These are phyloP conservation scores for Capsella bursapastoris DNA, from an alignment of 345 rosid genomes.

Conservation along the genomic window DNA sequence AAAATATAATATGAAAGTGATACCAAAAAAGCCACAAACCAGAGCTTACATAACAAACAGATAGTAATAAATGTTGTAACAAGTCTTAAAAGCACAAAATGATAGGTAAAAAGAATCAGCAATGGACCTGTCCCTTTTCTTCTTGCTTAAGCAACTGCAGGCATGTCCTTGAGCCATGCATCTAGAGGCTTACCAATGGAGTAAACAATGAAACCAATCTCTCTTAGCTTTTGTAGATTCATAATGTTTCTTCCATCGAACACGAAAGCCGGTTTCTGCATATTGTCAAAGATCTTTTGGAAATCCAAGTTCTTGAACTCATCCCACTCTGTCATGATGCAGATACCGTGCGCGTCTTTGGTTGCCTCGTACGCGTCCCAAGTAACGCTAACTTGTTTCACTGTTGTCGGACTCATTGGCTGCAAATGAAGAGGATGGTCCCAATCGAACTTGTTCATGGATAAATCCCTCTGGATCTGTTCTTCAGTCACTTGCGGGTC, in stretches of 20 bases:
- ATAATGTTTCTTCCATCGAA: conserved; percentile 78
- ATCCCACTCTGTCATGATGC: conserved; percentile 88
- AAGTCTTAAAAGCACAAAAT: conserved; percentile 11
- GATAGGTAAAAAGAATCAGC: conserved; percentile 14
- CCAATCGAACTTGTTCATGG: conserved; percentile 79
- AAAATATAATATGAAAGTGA: not conserved
- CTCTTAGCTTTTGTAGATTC: conserved; percentile 58
- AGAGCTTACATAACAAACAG: conserved; percentile 13
- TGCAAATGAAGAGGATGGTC: conserved; percentile 85
- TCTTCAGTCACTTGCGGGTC: conserved; percentile 81
- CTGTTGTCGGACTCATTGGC: conserved; percentile 59
- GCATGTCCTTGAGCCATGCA: conserved; percentile 44
- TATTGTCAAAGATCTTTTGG: conserved; percentile 65
- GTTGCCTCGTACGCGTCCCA: conserved; percentile 78
- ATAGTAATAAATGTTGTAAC: conserved; percentile 10
- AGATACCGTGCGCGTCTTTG: conserved; percentile 73
- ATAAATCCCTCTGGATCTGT: conserved; percentile 71
- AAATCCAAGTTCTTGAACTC: conserved; percentile 79
- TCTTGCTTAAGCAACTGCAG: conserved; percentile 34
- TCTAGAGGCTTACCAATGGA: conserved; percentile 51
- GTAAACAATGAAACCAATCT: conserved; percentile 81
- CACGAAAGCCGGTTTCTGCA: conserved; percentile 84
- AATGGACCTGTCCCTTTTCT: not conserved
- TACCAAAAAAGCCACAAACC: not conserved
- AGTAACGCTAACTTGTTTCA: conserved; percentile 64